These are phyloP conservation scores for Xylaria sp. DNA, from an alignment of 2,329 filamentous ascomycete species.

Conservation along the genomic window DNA sequence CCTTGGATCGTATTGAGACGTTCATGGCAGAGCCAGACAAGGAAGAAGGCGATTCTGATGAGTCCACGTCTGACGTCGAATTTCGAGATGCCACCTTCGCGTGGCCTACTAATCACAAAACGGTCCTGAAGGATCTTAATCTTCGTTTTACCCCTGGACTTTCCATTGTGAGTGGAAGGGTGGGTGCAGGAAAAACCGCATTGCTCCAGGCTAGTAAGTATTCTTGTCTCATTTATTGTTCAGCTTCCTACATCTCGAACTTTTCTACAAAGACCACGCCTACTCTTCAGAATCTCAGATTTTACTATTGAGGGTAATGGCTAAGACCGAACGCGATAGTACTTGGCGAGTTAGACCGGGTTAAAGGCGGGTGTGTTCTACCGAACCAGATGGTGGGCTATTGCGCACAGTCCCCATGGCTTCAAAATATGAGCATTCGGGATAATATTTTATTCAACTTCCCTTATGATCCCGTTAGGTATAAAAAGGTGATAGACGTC, in stretches of 20 bases:
- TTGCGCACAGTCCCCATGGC: slow-evolving; percentile 71
- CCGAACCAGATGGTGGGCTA: slow-evolving; percentile 65
- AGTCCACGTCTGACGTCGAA: slow-evolving; percentile 57
- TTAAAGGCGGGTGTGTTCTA: slow-evolving; percentile 59
- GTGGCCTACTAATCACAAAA: slow-evolving; percentile 75
- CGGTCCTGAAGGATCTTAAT: slow-evolving; percentile 61
- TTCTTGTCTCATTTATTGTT: neutral
- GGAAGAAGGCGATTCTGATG: slow-evolving; percentile 58
- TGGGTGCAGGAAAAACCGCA: slow-evolving; percentile 71
- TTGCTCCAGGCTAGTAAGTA: slow-evolving; percentile 61
- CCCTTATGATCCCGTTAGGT: slow-evolving; percentile 64
- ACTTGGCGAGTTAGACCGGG: slow-evolving; percentile 74
- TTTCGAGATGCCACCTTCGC: slow-evolving; percentile 77
- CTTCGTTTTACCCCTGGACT: slow-evolving; percentile 62
- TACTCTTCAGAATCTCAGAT: neutral
- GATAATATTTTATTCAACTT: slow-evolving; percentile 74
- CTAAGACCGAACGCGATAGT: slow-evolving; percentile 44
- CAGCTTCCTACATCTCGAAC: neutral
- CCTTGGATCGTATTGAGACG: slow-evolving; percentile 81
- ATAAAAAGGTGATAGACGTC: slow-evolving; percentile 69
- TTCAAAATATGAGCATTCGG: slow-evolving; percentile 72
- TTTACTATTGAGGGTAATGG: neutral
- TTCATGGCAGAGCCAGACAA: slow-evolving; percentile 91
- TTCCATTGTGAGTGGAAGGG: slow-evolving; percentile 67
- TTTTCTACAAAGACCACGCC: neutral